Base-by-base conservation (phyloP, 1,139 yeast genomes). In the Protomyces pachydermus region DNA sequence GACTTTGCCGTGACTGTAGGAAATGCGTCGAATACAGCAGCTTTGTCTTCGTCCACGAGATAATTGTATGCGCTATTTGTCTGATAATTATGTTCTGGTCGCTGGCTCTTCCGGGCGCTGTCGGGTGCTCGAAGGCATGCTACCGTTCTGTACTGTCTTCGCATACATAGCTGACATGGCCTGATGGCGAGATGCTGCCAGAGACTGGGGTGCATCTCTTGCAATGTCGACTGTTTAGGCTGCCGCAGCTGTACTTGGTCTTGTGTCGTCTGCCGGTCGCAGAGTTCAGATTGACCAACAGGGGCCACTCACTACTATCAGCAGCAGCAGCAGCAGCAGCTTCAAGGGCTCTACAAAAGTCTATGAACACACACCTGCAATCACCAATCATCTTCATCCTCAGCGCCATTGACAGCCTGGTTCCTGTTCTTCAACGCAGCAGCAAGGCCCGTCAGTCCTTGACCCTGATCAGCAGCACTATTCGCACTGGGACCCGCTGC, bases 51-150 rank as follows among this genome's bases (percentile, higher is more conserved):
- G 12, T 42, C 48, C n/a, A 58, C 56, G 28, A 58, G 56, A 46
- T 58, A 58, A 25, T 58, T 58, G 52, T 52, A 58, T 2, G 56
- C 62, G 46, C 56, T 52, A 34, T 58, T 51, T 39, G 62, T 42
- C n/a, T 58, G 53, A 53, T 58, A 58, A 28, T 58, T 58, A 35
- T 58, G 62, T 34, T 58, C 62, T 8, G 62, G 62, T 42, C 48
- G 48, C 25, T 42, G 48, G 5, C 23, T n/a, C 23, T 10, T 12
- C 5, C 48, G 25, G 12, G 12, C 12, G 48, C 14, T 18, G 23
- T 42, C 18, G 48, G 48, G 23, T 5, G 23, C 48, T 5, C 23
- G 48, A 16, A 18, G 14, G 5, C 10, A 2, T 16, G 12, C 6
- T 16, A 8, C 12, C 5, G 48, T 18, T 42, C 48, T n/a, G 23